These are phyloP conservation scores for Leishmania braziliensis DNA, from an alignment of 208 protist species.

Conservation along the genomic window DNA sequence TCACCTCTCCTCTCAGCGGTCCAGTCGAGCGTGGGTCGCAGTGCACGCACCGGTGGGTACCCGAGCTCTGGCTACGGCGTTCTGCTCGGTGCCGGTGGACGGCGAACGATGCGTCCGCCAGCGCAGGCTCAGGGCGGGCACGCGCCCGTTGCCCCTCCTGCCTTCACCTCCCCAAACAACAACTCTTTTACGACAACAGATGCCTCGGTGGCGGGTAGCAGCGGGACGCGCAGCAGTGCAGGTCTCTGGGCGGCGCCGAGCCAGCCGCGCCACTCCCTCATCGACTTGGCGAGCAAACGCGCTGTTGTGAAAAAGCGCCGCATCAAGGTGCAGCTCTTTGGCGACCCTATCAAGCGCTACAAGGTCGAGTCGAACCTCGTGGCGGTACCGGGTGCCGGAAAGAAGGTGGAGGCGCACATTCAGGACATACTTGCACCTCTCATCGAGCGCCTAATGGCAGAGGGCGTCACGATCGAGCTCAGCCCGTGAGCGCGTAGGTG, in stretches of 20 bases:
- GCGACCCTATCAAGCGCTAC: conserved; percentile 84
- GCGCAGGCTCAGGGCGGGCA: conserved; percentile 19
- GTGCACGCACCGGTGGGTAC: conserved; percentile 4
- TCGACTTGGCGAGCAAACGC: conserved; percentile 54
- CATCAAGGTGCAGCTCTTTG: conserved; percentile 86
- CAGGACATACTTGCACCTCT: conserved; percentile 72
- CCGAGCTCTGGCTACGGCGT: conserved; percentile 70
- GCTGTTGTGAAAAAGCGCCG: conserved; percentile 48
- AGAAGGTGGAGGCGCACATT: conserved; percentile 79
- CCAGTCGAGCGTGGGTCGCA: conserved; percentile 16
- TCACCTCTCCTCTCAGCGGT: conserved; percentile 13
- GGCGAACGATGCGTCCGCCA: conserved; percentile 77
- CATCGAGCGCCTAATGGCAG: conserved; percentile 83
- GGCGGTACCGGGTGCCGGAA: conserved; percentile 71
- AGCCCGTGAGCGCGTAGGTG: conserved; percentile 3
- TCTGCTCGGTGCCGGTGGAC: conserved; percentile 72
- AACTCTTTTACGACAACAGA: background rate
- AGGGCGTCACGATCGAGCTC: conserved; percentile 62
- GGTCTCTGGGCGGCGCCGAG: background rate
- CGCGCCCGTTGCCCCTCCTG: conserved; percentile 4
- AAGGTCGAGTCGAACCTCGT: conserved; percentile 79
- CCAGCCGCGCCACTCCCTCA: conserved; percentile 38
- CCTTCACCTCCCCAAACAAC: background rate
- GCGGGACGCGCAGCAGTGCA: background rate
- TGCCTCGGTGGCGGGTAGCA: background rate